Conservation (phyloP, 805 yeast species). For the Diddensiella transvaalensis region DNA sequence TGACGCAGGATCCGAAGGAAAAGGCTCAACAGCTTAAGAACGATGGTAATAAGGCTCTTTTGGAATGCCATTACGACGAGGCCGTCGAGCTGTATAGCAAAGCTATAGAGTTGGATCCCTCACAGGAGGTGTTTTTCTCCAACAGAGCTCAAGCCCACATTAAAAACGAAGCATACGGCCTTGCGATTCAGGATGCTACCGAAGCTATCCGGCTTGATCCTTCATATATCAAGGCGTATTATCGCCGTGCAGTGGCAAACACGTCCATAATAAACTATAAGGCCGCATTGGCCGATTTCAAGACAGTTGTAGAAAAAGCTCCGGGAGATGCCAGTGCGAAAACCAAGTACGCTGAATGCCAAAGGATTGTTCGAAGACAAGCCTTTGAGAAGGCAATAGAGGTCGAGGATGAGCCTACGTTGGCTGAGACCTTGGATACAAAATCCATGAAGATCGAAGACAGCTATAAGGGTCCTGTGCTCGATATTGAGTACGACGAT, state of each 20-base stretch:
- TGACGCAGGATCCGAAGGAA: not conserved
- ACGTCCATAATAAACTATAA: slow-evolving; percentile 73
- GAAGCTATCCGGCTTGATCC: slow-evolving; percentile 66
- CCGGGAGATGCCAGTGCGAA: slow-evolving; percentile 71
- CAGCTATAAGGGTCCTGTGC: slow-evolving; percentile 55
- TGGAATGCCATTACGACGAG: slow-evolving; percentile 53
- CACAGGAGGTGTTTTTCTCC: slow-evolving; percentile 66
- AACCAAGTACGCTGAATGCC: slow-evolving; percentile 59
- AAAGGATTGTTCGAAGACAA: slow-evolving; percentile 59
- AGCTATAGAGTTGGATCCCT: slow-evolving; percentile 62
- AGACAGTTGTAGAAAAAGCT: slow-evolving; percentile 52
- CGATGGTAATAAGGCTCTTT: slow-evolving; percentile 65
- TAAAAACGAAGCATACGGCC: slow-evolving; percentile 80
- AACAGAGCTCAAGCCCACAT: slow-evolving; percentile 89
- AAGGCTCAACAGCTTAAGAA: slow-evolving; percentile 41
- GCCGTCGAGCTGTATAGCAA: slow-evolving; percentile 66
- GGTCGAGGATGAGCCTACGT: slow-evolving; percentile 55
- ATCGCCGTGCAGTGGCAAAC: slow-evolving; percentile 79
- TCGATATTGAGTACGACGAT: slow-evolving; percentile 41
- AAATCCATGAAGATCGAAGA: slow-evolving; percentile 44
- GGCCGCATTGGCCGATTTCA: slow-evolving; percentile 69
- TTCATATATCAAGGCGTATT: slow-evolving; percentile 71
- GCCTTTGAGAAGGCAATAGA: slow-evolving; percentile 88
- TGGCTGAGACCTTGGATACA: slow-evolving; percentile 40
- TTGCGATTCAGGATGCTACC: slow-evolving; percentile 76